phyloP scores from a whole-genome alignment of 352 stramenopile species.

The Phytophthora gonapodyides region DNA sequence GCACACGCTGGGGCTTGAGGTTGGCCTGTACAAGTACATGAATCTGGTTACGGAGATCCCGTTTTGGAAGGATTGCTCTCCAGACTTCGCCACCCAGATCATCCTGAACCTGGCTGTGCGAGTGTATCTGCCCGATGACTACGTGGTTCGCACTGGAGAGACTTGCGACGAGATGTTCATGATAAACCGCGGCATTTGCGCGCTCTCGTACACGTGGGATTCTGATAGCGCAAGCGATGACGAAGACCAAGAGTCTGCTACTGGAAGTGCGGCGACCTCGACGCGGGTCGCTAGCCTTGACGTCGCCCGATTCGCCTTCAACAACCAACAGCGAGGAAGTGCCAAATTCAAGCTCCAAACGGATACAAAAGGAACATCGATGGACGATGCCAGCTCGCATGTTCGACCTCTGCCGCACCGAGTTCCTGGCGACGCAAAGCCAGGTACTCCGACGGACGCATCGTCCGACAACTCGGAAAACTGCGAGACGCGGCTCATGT shows the following conservation, averaged over 20 bases:
- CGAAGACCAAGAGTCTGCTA: no score
- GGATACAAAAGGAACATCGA: not conserved
- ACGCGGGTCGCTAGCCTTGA: not conserved
- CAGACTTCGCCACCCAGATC: constrained; percentile 49
- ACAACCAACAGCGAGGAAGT: not conserved
- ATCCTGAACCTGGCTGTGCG: constrained; percentile 35
- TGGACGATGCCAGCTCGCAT: not conserved
- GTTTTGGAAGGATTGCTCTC: constrained; percentile 46
- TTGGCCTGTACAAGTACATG: constrained; percentile 47
- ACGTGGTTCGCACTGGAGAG: constrained; percentile 46
- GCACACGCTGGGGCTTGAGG: constrained; percentile 45
- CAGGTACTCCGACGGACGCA: no score
- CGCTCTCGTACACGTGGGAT: constrained; percentile 16
- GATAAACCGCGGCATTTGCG: constrained; percentile 40
- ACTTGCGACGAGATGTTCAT: constrained; percentile 50
- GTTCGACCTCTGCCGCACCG: not conserved
- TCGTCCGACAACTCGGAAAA: no score
- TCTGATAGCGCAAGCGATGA: no score
- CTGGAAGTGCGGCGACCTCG: not conserved
- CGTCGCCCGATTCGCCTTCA: not conserved
- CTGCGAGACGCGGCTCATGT: no score
- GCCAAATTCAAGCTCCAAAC: not conserved
- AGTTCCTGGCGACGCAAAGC: not conserved
- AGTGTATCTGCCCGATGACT: constrained; percentile 58
- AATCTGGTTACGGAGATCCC: constrained; percentile 40